Evolutionary conservation across 208 protist species (phyloP).

Genomic region (Acanthamoeba healyi): DNA sequence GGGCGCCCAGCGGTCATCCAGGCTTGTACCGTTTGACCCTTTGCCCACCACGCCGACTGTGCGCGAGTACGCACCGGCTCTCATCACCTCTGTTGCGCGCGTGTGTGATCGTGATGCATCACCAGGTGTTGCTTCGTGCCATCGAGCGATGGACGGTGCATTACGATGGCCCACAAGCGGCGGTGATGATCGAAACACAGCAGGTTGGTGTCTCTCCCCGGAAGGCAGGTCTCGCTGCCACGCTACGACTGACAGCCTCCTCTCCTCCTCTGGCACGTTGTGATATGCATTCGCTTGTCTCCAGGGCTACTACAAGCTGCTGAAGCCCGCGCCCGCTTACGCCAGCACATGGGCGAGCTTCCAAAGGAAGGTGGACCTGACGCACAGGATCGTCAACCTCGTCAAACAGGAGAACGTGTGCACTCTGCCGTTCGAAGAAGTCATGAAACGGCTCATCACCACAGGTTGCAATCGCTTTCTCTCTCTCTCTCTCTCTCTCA

Average conservation of each 20-base stretch:
- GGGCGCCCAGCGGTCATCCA: constrained; percentile 27
- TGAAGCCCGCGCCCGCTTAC: not conserved
- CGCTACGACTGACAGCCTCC: no score
- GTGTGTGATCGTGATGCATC: no score
- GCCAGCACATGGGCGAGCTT: not conserved
- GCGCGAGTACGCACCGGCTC: not conserved
- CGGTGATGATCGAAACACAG: constrained; percentile 3
- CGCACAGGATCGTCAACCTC: constrained; percentile 29
- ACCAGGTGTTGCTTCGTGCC: constrained; percentile 33
- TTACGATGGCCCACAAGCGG: constrained; percentile 22
- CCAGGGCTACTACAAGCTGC: constrained; percentile 55
- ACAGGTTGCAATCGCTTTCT: not conserved
- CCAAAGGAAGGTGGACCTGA: constrained; percentile 17
- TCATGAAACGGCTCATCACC: constrained; percentile 9
- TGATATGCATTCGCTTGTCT: not conserved
- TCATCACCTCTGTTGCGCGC: no score
- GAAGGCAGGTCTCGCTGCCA: no score
- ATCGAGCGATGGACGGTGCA: constrained; percentile 50
- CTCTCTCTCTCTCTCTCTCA: not conserved
- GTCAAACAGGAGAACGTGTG: constrained; percentile 5
- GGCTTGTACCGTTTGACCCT: not conserved
- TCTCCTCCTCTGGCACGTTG: not conserved
- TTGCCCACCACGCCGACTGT: no score
- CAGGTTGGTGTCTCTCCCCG: not conserved
- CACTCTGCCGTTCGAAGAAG: not conserved